Base-by-base conservation (phyloP, 2,329 filamentous ascomycete genomes). In the Byssochlamys sp. region DNA sequence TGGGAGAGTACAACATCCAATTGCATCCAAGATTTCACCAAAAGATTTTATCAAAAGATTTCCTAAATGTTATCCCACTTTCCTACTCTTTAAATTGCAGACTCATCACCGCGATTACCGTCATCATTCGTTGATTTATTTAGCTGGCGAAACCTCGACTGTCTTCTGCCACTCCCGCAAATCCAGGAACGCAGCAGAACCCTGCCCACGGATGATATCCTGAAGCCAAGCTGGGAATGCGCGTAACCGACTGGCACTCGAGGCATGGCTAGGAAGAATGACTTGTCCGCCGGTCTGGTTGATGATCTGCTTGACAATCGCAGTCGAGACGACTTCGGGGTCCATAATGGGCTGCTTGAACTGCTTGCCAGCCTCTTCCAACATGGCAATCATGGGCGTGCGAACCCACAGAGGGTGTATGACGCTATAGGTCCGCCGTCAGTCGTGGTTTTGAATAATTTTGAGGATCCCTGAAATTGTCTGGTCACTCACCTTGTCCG, bases 261-360 rank as follows among this genome's bases (percentile, higher is more conserved):
- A 69, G 19, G 64, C 71, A 59, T 62, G 72, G 63, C 24, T 69
- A 2, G 81, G 77, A 26, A 82, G 62, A 24, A 81, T 71, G 14
- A 82, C 65, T 62, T 79, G 75, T 3, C 76, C 79, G 59, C 78
- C 78, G 54, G 73, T 73, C 53, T 79, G 75, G 33, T 69, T 75
- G 24, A 81, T 65, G 10, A 84, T 73, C 62, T 82, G 78, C 59
- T 72, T 73, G 48, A 81, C 75, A 4, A 83, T 74, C 0, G 75
- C 77, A 3, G 75, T 71, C 2, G 78, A 76, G 12, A 84, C 74
- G 6, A 62, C 65, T 52, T 75, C 64, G 1, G 70, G 61, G 12
- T 70, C 71, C 60, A 77, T 65, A 6, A 72, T 60, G 2, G 70
- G 67, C 57, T 73, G 71, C 12, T 61, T 60, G 60, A 73, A 73